Conservation (phyloP, 805 yeast species). For the Scheffersomyces amazonensis region DNA sequence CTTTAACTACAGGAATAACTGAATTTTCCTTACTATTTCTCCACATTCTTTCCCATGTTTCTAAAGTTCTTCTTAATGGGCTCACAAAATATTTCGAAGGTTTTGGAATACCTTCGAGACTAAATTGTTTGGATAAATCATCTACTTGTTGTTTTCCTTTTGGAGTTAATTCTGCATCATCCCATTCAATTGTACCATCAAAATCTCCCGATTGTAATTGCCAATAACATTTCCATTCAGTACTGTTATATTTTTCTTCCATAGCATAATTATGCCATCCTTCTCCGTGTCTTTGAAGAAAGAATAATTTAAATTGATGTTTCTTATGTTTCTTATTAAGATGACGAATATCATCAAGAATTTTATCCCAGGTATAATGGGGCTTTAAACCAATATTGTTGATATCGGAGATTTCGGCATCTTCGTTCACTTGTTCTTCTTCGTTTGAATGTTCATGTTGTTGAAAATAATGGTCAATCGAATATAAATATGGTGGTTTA, state of each 20-base stretch:
- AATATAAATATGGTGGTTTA: not conserved
- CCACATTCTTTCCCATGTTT: constrained; percentile 29
- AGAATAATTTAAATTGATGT: constrained; percentile 17
- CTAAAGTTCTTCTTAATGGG: constrained; percentile 28
- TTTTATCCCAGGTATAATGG: constrained; percentile 19
- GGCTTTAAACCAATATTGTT: constrained; percentile 21
- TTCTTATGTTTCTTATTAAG: constrained; percentile 3
- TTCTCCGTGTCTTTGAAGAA: constrained; percentile 32
- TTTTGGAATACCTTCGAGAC: constrained; percentile 13
- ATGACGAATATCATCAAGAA: constrained; percentile 10
- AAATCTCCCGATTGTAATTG: constrained; percentile 19
- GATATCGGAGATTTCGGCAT: constrained; percentile 8
- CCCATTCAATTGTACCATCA: constrained; percentile 22
- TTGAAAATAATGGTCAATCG: constrained; percentile 4
- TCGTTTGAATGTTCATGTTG: constrained; percentile 3
- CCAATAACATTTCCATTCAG: constrained; percentile 27
- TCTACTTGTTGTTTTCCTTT: constrained; percentile 17
- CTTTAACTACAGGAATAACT: constrained; percentile 26
- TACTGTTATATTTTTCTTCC: constrained; percentile 5
- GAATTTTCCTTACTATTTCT: constrained; percentile 12
- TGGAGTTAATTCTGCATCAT: constrained; percentile 27
- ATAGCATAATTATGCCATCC: constrained; percentile 28
- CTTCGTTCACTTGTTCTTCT: constrained; percentile 8
- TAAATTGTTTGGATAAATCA: constrained; percentile 11
- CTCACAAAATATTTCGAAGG: constrained; percentile 27